Evolutionary conservation across 2,329 filamentous ascomycete genomes (phyloP), one percentile per base, ranked within the genome.

Genomic region (Colletotrichum horii): DNA sequence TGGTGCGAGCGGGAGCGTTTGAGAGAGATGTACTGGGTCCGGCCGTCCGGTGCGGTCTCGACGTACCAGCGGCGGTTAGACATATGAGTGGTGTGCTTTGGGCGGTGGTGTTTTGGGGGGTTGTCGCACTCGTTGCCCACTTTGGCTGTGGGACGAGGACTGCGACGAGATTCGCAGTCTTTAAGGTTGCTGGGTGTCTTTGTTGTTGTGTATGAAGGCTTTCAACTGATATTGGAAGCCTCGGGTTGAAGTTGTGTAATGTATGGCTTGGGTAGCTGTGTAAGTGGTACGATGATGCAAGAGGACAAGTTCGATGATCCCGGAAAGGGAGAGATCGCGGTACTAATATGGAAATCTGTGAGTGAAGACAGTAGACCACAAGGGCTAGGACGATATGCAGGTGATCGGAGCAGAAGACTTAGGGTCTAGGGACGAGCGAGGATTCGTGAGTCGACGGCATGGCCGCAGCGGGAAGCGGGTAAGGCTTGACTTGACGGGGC

Each of bases 1-100:
- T 76, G 71, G 24, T 85, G 82, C 4, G 85, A 85, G 71, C 81
- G 82, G 22, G 85, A 85, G 70, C 84, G 83, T 78, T 85, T 86
- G 81, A 87, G 77, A 58, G 83, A 80, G 28, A 87, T 84, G 70
- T 84, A 84, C 72, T 85, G 84, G 34, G 80, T 79, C 43, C 79
- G 81, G 22, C 84, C 85, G 15, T 81, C 79, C 14, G 83, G 77
- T 8, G 79, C 78, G 16, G 83, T 83, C 77, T 86, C 84, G 76
- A 86, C 78, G 67, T 82, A 85, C 78, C 81, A 83, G 26, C 81
- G 82, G 73, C 81, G 80, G 58, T 34, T 64, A 74, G 84, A 82
- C 85, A 87, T 86, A 15, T 55, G 71, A 71, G 73, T 70, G 56
- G 65, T 19, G 28, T 79, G 60, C 64, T 48, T 8, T 36, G 30